Percentiles rank a stretch among this genome's conserved stretches.
These are phyloP conservation scores for Calycina herbarum DNA, from an alignment of 2,329 filamentous ascomycete species.

Conservation along the genomic window DNA sequence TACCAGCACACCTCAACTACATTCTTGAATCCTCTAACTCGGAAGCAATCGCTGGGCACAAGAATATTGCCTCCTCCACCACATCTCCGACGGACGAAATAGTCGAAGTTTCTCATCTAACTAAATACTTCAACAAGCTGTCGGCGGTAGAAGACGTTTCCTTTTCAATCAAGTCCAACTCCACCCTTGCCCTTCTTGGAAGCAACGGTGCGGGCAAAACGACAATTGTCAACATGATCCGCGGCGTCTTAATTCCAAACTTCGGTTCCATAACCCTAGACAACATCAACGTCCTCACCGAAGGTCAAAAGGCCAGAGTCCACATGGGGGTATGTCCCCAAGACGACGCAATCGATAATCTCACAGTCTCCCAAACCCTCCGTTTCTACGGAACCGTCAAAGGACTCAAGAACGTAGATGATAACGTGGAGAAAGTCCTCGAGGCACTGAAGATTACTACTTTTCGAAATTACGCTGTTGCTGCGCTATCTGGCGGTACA, in stretches of 20 bases:
- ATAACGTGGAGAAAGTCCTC: slow-evolving; percentile 36
- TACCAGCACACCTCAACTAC: slow-evolving; percentile 30
- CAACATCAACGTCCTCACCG: slow-evolving; percentile 50
- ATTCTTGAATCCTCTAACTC: slow-evolving; percentile 29
- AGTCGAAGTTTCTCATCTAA: slow-evolving; percentile 63
- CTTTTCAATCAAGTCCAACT: slow-evolving; percentile 59
- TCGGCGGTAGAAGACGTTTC: slow-evolving; percentile 63
- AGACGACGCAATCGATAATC: slow-evolving; percentile 39
- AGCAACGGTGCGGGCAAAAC: slow-evolving; percentile 68
- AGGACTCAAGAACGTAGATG: slow-evolving; percentile 34
- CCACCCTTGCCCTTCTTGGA: slow-evolving; percentile 65
- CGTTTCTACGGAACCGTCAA: slow-evolving; percentile 37
- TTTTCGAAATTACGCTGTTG: slow-evolving; percentile 31
- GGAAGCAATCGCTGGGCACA: slow-evolving; percentile 17
- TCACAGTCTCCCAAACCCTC: slow-evolving; percentile 39
- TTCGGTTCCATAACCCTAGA: slow-evolving; percentile 62
- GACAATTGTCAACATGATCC: slow-evolving; percentile 64
- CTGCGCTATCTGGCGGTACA: slow-evolving; percentile 37
- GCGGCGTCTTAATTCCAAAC: slow-evolving; percentile 59
- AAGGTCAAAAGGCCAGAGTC: slow-evolving; percentile 28
- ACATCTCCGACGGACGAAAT: slow-evolving; percentile 37
- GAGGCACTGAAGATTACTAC: slow-evolving; percentile 33
- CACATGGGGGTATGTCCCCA: slow-evolving; percentile 39
- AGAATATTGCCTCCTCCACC: slow-evolving; percentile 36
- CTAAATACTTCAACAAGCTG: slow-evolving; percentile 59